Evolutionary conservation across 1,284 basidiomycete species (phyloP).

Genomic region (Ceratobasidium sp.): DNA sequence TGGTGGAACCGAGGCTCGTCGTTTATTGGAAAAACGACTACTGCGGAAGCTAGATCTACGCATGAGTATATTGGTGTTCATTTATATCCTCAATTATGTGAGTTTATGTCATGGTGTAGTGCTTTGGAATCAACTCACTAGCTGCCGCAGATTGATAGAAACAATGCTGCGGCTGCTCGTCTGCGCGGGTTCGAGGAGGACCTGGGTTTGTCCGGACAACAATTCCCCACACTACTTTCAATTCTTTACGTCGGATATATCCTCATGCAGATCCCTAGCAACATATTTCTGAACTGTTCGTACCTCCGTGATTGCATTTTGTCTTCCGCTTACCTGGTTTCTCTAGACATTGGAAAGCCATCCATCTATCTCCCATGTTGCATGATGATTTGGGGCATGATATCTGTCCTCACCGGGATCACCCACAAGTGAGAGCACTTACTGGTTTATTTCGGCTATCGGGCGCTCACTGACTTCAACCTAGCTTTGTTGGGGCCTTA

Average conservation of each 20-base stretch:
- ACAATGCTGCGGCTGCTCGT: constrained; percentile 65
- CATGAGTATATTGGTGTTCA: constrained; percentile 74
- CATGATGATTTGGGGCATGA: constrained; percentile 78
- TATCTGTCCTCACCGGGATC: constrained; percentile 75
- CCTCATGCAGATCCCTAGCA: constrained; percentile 82
- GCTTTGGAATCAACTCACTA: constrained; percentile 31
- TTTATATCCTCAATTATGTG: constrained; percentile 78
- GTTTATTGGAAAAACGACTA: constrained; percentile 61
- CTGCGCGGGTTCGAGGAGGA: constrained; percentile 79
- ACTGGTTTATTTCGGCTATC: constrained; percentile 29
- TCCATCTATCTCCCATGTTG: constrained; percentile 78
- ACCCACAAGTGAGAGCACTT: constrained; percentile 64
- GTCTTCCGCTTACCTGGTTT: neutral
- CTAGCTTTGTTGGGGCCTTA: constrained; percentile 75
- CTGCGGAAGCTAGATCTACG: constrained; percentile 75
- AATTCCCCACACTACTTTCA: constrained; percentile 79
- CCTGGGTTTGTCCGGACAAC: constrained; percentile 70
- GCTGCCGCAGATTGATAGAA: constrained; percentile 26
- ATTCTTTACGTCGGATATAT: constrained; percentile 77
- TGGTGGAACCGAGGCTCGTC: constrained; percentile 60
- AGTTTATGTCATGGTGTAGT: constrained; percentile 50
- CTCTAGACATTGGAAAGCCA: constrained; percentile 69
- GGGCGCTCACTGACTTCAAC: constrained; percentile 50
- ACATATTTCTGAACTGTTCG: constrained; percentile 74
- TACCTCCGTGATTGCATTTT: neutral